These are phyloP conservation scores for Dactylellina sp. DNA, from an alignment of 2,329 filamentous ascomycete species.

Conservation along the genomic window DNA sequence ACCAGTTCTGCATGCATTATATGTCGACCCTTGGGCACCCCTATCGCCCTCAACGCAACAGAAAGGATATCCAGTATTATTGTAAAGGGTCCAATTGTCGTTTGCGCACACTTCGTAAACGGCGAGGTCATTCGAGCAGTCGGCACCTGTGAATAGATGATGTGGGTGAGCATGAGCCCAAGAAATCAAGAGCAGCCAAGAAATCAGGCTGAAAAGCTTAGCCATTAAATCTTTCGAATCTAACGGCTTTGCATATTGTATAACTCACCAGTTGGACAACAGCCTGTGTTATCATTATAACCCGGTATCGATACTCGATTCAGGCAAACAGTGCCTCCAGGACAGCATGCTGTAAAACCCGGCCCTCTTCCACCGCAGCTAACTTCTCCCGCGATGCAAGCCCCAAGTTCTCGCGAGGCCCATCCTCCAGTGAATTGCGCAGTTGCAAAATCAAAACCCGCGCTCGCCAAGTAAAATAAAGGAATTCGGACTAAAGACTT, in stretches of 20 bases:
- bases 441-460: not conserved
- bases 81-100: conserved; percentile 32
- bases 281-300: conserved; percentile 29
- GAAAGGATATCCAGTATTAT: conserved; percentile 26
- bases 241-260: not conserved
- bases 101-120: conserved; percentile 20
- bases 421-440: conserved; percentile 18
- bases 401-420: conserved; percentile 13
- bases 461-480: not conserved
- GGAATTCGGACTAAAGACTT: too few relatives aligned
- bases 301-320: conserved; percentile 12
- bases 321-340: conserved; percentile 15
- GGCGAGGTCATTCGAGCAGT: conserved; percentile 18
- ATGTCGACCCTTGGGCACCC: conserved; percentile 5
- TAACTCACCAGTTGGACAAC: conserved; percentile 30
- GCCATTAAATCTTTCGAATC: not conserved
- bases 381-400: not conserved
- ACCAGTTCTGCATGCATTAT: conserved; percentile 15
- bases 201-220: conserved; percentile 14
- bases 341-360: conserved; percentile 34
- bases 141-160: conserved; percentile 1
- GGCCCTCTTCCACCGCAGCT: conserved; percentile 12
- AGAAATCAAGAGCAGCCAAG: not conserved
- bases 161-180: not conserved
- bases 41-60: conserved; percentile 18